Evolutionary conservation across 2,329 filamentous ascomycete species (phyloP).

Genomic region (Xylaria sp.): DNA sequence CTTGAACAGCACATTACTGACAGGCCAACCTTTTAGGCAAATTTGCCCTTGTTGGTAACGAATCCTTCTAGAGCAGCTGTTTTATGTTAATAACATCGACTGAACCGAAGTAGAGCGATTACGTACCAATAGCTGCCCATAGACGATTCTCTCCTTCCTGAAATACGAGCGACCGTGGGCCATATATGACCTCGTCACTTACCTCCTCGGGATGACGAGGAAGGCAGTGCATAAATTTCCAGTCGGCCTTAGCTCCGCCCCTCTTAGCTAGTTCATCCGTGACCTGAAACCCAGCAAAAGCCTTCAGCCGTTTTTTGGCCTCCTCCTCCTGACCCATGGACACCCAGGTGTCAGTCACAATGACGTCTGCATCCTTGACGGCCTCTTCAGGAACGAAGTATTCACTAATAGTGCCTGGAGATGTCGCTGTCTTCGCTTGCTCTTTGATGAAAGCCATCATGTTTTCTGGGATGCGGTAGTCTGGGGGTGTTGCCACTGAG

Average conservation of each 20-base stretch:
- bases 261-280: constrained; percentile 84
- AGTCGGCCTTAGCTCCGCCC: constrained; percentile 86
- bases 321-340: constrained; percentile 98
- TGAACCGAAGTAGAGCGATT: not conserved
- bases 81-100: constrained; percentile 32
- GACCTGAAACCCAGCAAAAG: constrained; percentile 91
- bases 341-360: constrained; percentile 98
- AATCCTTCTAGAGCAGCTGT: constrained; percentile 85
- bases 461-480: constrained; percentile 80
- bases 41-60: constrained; percentile 91
- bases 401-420: constrained; percentile 75
- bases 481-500: constrained; percentile 84
- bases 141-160: constrained; percentile 93
- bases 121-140: constrained; percentile 84
- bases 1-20: not conserved
- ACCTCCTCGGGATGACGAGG: constrained; percentile 95
- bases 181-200: constrained; percentile 93
- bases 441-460: constrained; percentile 80
- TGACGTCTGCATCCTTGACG: constrained; percentile 84
- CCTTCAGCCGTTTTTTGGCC: constrained; percentile 77
- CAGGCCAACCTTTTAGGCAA: constrained; percentile 51
- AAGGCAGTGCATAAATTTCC: constrained; percentile 99
- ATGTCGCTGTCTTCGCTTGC: constrained; percentile 66
- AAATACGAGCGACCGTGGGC: constrained; percentile 86
- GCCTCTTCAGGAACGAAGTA: constrained; percentile 86